phyloP scores from a whole-genome alignment of 345 rosid species.

The Erysimum cheiranthoides region DNA sequence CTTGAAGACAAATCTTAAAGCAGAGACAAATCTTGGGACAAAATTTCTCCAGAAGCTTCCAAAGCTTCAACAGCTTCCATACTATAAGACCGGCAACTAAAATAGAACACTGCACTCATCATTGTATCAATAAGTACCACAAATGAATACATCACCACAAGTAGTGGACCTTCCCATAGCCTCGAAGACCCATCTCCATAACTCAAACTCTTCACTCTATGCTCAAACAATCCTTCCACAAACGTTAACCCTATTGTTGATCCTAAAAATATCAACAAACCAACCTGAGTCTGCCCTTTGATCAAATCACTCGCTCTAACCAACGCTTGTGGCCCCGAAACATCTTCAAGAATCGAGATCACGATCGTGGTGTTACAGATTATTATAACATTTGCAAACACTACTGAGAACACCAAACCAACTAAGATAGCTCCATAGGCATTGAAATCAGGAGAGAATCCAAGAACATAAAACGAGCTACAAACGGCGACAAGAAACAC shows the following conservation, averaged over 20 bases:
- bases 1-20: constrained; percentile 2
- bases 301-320: constrained; percentile 67
- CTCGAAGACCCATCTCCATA: constrained; percentile 93
- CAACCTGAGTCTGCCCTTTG: constrained; percentile 91
- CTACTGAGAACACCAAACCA: constrained; percentile 76
- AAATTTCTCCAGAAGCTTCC: constrained; percentile 38
- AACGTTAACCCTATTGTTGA: constrained; percentile 81
- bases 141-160: constrained; percentile 88
- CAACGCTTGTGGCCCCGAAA: constrained; percentile 77
- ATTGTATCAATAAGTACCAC: constrained; percentile 84
- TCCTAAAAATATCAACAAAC: constrained; percentile 79
- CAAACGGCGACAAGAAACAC: constrained; percentile 66
- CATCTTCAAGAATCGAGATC: constrained; percentile 83
- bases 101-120: constrained; percentile 89
- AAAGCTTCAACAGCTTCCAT: constrained; percentile 46
- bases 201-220: constrained; percentile 83
- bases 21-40: constrained; percentile 32
- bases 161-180: constrained; percentile 91
- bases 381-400: constrained; percentile 74
- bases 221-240: constrained; percentile 90
- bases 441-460: constrained; percentile 61
- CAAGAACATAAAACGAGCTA: constrained; percentile 58
- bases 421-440: constrained; percentile 61
- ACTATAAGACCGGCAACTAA: constrained; percentile 73
- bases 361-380: constrained; percentile 77